Evolutionary conservation across 148 eudicot species (phyloP).

Genomic region (Tetragonia tetragonoides): DNA sequence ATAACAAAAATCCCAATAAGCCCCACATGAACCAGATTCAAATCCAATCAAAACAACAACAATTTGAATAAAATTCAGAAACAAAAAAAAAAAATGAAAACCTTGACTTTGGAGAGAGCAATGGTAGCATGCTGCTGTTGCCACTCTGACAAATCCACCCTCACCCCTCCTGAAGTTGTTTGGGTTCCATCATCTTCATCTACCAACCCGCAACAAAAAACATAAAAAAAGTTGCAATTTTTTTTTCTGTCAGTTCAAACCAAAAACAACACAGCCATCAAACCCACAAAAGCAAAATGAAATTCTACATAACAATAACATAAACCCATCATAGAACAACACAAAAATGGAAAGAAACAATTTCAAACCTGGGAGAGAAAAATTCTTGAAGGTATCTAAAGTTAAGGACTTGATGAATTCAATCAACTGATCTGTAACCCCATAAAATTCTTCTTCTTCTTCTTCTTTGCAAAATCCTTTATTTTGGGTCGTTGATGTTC

Average conservation of each 20-base stretch:
- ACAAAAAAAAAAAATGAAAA: constrained; percentile 13
- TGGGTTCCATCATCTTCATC: constrained; percentile 45
- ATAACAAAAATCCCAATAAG: neutral
- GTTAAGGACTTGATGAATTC: constrained; percentile 62
- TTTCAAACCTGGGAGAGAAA: constrained; percentile 51
- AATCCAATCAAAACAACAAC: neutral
- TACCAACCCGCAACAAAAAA: constrained; percentile 12
- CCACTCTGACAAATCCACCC: constrained; percentile 82
- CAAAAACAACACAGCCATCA: neutral
- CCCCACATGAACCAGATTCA: constrained; percentile 4
- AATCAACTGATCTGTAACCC: constrained; percentile 58
- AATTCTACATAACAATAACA: neutral
- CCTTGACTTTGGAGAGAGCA: constrained; percentile 84
- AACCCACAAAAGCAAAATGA: neutral
- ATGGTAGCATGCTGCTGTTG: constrained; percentile 76
- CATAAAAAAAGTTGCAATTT: neutral
- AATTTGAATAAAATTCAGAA: neutral
- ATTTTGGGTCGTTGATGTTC: neutral
- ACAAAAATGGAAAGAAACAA: neutral
- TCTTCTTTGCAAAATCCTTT: constrained; percentile 7
- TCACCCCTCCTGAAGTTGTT: constrained; percentile 39
- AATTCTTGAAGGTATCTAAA: constrained; percentile 71
- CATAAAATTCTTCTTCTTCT: constrained; percentile 37
- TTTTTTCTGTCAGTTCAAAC: neutral
- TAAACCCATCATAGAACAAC: neutral